Percentiles rank a stretch among this genome's conserved stretches.
phyloP scores from a whole-genome alignment of 2,329 filamentous ascomycete species.

The Fusarium cicatricum region DNA sequence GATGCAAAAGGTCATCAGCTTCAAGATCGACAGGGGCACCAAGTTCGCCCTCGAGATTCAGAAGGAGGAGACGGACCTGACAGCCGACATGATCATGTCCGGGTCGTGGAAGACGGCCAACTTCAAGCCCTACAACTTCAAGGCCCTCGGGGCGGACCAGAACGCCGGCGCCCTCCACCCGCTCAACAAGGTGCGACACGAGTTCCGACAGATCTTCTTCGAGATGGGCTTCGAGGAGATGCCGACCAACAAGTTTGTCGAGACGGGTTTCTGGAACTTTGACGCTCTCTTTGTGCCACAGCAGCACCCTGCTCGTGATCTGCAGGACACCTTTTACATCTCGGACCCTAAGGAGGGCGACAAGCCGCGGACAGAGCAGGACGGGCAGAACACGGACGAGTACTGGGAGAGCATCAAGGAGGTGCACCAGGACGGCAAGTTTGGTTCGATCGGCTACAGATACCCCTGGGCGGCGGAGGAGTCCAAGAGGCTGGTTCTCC shows the following conservation, averaged over 20 bases:
- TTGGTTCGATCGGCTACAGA: constrained; percentile 93
- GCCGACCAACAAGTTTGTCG: constrained; percentile 92
- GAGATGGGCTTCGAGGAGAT: constrained; percentile 99
- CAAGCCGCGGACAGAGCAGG: constrained; percentile 64
- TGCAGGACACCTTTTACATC: constrained; percentile 99
- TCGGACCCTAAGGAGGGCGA: constrained; percentile 85
- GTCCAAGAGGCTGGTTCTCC: constrained; percentile 84
- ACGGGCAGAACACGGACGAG: constrained; percentile 74
- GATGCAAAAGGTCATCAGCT: constrained; percentile 84
- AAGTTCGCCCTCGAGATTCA: constrained; percentile 90
- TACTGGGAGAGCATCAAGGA: constrained; percentile 90
- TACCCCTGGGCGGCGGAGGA: constrained; percentile 94
- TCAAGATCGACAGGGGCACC: constrained; percentile 82
- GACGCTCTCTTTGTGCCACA: constrained; percentile 93
- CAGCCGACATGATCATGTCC: constrained; percentile 86
- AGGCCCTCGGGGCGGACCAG: constrained; percentile 70
- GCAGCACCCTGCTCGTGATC: constrained; percentile 95
- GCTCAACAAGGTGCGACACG: constrained; percentile 92
- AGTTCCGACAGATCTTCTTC: constrained; percentile 99
- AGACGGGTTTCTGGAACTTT: constrained; percentile 99
- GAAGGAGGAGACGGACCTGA: constrained; percentile 95
- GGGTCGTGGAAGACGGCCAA: constrained; percentile 92
- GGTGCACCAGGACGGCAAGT: constrained; percentile 91
- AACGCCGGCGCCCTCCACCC: constrained; percentile 69
- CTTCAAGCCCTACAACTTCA: constrained; percentile 87